Evolutionary conservation across 345 rosid species (phyloP).

Genomic region (Erucastrum elatum): DNA sequence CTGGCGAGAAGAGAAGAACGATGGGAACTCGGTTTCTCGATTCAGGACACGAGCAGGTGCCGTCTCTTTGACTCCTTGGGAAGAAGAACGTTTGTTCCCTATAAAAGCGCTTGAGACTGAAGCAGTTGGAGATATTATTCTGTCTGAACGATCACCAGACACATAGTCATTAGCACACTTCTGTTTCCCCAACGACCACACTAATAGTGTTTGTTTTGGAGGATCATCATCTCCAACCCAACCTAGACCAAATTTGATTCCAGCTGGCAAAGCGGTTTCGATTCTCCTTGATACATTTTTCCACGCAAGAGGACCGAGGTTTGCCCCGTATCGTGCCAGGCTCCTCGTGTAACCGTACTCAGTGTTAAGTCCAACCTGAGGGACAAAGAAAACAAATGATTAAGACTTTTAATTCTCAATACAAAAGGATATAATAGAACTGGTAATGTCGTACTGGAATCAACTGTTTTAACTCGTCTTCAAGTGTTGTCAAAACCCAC

Average conservation of each 20-base stretch:
- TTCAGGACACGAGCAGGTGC: constrained; percentile 43
- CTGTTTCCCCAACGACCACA: constrained; percentile 32
- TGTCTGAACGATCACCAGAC: constrained; percentile 45
- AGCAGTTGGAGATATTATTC: constrained; percentile 47
- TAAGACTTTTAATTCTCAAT: constrained; percentile 11
- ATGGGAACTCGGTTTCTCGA: constrained; percentile 43
- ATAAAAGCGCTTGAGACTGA: constrained; percentile 41
- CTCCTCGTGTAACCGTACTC: constrained; percentile 88
- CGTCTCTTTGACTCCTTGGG: constrained; percentile 43
- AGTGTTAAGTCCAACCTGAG: constrained; percentile 75
- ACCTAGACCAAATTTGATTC: constrained; percentile 68
- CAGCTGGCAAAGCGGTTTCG: constrained; percentile 55
- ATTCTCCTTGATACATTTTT: constrained; percentile 72
- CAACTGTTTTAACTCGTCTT: constrained; percentile 68
- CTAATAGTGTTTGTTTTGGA: constrained; percentile 25
- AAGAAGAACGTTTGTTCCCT: constrained; percentile 43
- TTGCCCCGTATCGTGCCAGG: constrained; percentile 78
- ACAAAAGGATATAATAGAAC: not conserved
- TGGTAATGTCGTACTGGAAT: constrained; percentile 57
- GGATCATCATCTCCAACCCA: constrained; percentile 72
- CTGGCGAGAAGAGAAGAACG: constrained; percentile 42
- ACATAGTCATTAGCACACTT: constrained; percentile 35
- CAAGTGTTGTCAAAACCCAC: constrained; percentile 50
- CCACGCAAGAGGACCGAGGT: constrained; percentile 84
- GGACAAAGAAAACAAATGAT: constrained; percentile 19